Base-by-base conservation (phyloP, 208 protist species). In the Leishmania tarentolae region DNA sequence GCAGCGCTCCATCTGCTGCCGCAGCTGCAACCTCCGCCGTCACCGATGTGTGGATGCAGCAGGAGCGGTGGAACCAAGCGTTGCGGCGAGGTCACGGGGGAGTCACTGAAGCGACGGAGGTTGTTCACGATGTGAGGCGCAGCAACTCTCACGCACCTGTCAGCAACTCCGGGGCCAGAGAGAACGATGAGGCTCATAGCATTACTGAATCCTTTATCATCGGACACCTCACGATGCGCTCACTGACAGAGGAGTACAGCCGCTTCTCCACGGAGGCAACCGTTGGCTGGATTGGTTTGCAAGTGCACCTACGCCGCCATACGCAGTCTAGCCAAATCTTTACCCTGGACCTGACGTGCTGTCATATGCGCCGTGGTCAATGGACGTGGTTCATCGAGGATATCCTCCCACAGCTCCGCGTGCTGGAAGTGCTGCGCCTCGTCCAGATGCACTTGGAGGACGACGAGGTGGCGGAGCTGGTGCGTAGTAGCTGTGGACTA, bases 321-420 rank as follows among this genome's bases (percentile, higher is more conserved):
- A 90, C 88, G 53, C 84, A 92, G 47, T 44, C 78, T 15, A 83
- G 69, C 24, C 77, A 83, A 40, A 78, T 96, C 65, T 82, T 79
- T 5, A 72, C 72, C 17, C 78, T 96, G 2, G 89, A 96, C 72
- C 84, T 96, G 37, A 91, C 88, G 15, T 72, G 80, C 35, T 83
- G 89, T 21, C 85, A 63, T n/a, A 78, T 93, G 75, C 81, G 68
- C 28, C 71, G 71, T 28, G 82, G 83, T 57, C 87, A 95, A 82
- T 97, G 93, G 93, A 69, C 76, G 68, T 97, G 91, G 91, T 86
- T 95, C 65, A 89, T 81, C 42, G 78, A 78, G 42, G 80, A 91
- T 35, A 80, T 95, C 24, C 71, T 97, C 35, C 91, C 94, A 3
- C 76, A 86, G 57, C 90, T 97, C 57, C 37, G 70, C 57, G 85